Evolutionary conservation across 2,329 filamentous ascomycete species (phyloP), one percentile per base, ranked within the genome.

Genomic region (Fusarium sp.): DNA sequence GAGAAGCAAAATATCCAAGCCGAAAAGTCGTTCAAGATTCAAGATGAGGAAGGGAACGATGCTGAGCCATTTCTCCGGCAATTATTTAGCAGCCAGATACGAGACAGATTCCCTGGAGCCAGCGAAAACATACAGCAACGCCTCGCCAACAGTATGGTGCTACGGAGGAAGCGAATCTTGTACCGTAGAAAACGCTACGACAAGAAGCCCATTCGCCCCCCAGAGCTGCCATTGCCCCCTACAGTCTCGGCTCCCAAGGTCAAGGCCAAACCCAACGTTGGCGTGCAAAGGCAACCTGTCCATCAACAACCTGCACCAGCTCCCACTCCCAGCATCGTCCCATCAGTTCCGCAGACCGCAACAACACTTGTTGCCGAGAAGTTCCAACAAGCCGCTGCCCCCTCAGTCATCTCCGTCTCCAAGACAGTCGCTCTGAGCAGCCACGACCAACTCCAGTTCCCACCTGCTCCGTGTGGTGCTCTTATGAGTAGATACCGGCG

Each of bases 41-140:
- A 48, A 23, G 70, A 73, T 20, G 72, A 66, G 7, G 66, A 71
- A 9, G 74, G 70, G 10, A 75, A 65, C n/a, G 45, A 68, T 32
- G 57, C 60, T 2, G 72, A 67, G 7, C 37, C 45, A 14, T 61
- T 69, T 10, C 35, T 71, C 4, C 34, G 16, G 5, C n/a, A 43
- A 0, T 25, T 68, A 16, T 76, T 70, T 23, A 30, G 20, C n/a
- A 66, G 34, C 10, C 50, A 76, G 25, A 66, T 75, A 5, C 4
- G 13, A 27, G 67, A 68, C 18, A 34, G 56, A 23, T 77, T 77
- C 18, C 71, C 73, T 3, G 45, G 25, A 6, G 50, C 34, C 11
- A 66, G 35, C 30, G 41, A 72, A 0, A 39, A 20, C 2, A 58
- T 77, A 14, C 66, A 54, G 8, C 18, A 66, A 7, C 64, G 70